Percentiles rank a stretch among this genome's conserved stretches.
phyloP scores from a whole-genome alignment of 148 eudicot species.

The Silene conica region DNA sequence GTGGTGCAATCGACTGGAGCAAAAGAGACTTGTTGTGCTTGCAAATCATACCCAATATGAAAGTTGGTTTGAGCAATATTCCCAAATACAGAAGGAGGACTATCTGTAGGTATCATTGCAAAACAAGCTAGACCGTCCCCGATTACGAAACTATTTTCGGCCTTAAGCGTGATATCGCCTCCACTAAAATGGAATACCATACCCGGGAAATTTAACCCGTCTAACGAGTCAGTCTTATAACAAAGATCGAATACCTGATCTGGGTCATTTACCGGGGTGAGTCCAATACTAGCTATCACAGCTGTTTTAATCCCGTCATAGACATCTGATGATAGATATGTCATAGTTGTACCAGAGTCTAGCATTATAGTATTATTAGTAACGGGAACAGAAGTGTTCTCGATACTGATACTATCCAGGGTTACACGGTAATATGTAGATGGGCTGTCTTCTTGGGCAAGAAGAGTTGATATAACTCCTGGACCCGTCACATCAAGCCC shows the following conservation, averaged over 20 bases:
- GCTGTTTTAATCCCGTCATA: slow-evolving; percentile 17
- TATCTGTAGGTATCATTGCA: slow-evolving; percentile 20
- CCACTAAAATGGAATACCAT: slow-evolving; percentile 26
- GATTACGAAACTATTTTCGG: slow-evolving; percentile 18
- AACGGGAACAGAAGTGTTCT: slow-evolving; percentile 3
- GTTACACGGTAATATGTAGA: slow-evolving; percentile 22
- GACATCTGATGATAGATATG: slow-evolving; percentile 4
- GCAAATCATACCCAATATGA: slow-evolving; percentile 21
- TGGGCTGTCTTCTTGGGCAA: background rate
- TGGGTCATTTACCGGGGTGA: background rate
- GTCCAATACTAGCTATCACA: background rate
- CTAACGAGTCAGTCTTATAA: background rate
- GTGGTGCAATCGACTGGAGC: slow-evolving; percentile 21
- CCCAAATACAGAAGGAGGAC: slow-evolving; percentile 13
- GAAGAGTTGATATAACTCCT: slow-evolving; percentile 25
- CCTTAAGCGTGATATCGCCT: slow-evolving; percentile 27
- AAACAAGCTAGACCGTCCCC: slow-evolving; percentile 13
- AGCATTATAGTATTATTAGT: slow-evolving; percentile 15
- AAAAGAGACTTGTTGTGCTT: slow-evolving; percentile 21
- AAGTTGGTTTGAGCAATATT: slow-evolving; percentile 29
- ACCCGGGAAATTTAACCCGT: slow-evolving; percentile 12
- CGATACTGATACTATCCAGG: slow-evolving; percentile 25
- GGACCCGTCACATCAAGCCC: slow-evolving; percentile 23
- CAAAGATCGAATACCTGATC: slow-evolving; percentile 6
- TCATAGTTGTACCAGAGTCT: slow-evolving; percentile 31